Base-by-base conservation (phyloP, 2,329 filamentous ascomycete species). In the Alternaria tenuissima region DNA sequence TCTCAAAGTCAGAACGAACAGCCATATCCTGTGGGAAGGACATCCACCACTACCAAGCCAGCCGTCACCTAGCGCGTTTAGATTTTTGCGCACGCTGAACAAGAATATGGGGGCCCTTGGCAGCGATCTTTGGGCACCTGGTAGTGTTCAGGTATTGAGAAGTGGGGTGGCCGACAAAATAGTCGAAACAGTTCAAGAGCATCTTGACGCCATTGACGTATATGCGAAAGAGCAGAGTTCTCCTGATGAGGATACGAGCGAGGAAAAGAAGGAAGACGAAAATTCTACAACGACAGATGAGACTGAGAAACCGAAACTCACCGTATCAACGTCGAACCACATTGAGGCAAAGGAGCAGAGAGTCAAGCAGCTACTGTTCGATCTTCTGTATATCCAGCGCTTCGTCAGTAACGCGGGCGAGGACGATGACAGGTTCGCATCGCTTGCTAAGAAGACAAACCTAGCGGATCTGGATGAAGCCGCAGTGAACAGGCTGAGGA, bases 11-110 rank as follows among this genome's bases (percentile, higher is more conserved):
- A 84, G 80, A 55, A 84, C 91, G 0, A 83, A 85, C 2, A 88
- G 89, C 7, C 84, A 88, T 52, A 84, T 86, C 0, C 81, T 97
- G 0, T 97, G 94, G 94, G 93, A 96, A 74, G 91, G 91, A 0
- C 82, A 87, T 38, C 91, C 91, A 0, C 83, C 87, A 26, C 76
- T 97, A 42, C 94, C 94, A 0, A 84, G 88, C 6, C 92, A 95
- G 70, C 93, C 93, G 1, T 94, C 92, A 0, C 89, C 92, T 0
- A 84, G 85, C 20, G 82, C 88, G 0, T 96, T 96, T 73, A 86
- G 85, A 61, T 89, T 96, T 55, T 72, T 97, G 49, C 87, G 88
- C 24, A 83, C 83, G 44, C 73, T 96, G 28, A 86, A 87, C 5
- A 80, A 81, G 47, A 82, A 84, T 5, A 96, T 97, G 92, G 85